Conservation (phyloP, 148 eudicot species). For the Hydrangea macrophylla region DNA sequence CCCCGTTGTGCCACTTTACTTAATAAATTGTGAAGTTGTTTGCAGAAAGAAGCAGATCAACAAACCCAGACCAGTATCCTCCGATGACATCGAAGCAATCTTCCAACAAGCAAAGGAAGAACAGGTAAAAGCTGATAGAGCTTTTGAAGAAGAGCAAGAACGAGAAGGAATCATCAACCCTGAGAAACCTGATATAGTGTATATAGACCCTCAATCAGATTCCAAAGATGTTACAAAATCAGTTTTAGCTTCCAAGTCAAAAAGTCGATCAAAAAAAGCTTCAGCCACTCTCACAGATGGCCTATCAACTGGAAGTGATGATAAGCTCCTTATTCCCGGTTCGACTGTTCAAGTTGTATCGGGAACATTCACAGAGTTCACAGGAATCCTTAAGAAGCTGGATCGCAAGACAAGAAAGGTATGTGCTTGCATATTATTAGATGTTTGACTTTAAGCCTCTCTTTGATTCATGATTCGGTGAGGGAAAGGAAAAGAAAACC, state of each 20-base stretch:
- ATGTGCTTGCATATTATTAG: constrained; percentile 9
- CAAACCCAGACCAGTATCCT: constrained; percentile 78
- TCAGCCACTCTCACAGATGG: constrained; percentile 22
- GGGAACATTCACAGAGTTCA: constrained; percentile 83
- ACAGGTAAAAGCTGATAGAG: constrained; percentile 78
- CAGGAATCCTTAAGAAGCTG: constrained; percentile 76
- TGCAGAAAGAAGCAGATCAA: constrained; percentile 77
- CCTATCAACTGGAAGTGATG: constrained; percentile 22
- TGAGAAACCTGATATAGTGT: constrained; percentile 16
- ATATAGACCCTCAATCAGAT: constrained; percentile 18
- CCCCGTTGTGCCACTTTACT: neutral
- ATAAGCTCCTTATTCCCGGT: constrained; percentile 47
- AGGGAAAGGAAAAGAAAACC: too few relatives aligned
- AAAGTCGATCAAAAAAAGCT: constrained; percentile 37
- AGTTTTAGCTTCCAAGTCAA: constrained; percentile 30
- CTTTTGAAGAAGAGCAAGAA: constrained; percentile 61
- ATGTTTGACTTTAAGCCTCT: neutral
- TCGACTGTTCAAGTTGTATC: constrained; percentile 70
- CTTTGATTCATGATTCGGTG: too few relatives aligned
- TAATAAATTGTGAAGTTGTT: constrained; percentile 8
- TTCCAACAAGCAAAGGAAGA: constrained; percentile 74
- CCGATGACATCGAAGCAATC: constrained; percentile 67
- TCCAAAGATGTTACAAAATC: constrained; percentile 25
- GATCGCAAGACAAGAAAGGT: constrained; percentile 62
- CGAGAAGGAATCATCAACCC: constrained; percentile 22